Evolutionary conservation across 2,329 filamentous ascomycete species (phyloP).

Genomic region (Hysterium pulicare): DNA sequence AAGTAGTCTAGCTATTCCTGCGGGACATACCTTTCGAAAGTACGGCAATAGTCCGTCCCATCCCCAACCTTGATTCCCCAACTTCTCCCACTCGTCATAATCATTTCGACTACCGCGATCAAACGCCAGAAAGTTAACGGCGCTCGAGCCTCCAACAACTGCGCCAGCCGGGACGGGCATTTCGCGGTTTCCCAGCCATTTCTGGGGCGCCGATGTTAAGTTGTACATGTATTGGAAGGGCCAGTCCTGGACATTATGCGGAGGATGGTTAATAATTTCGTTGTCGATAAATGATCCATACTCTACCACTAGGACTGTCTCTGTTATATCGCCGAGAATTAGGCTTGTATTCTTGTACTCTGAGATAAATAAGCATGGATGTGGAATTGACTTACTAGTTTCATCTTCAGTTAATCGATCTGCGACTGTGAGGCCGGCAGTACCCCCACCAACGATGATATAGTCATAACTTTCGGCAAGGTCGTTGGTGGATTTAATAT

Average conservation of each 20-base stretch:
- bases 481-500: too few relatives aligned
- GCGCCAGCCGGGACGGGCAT: constrained; percentile 14
- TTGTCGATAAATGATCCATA: constrained; percentile 7
- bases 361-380: background rate
- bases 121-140: constrained; percentile 40
- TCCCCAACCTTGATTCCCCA: constrained; percentile 58
- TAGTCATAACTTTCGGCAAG: too few relatives aligned
- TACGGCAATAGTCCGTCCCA: constrained; percentile 44
- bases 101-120: constrained; percentile 34
- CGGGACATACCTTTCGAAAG: too few relatives aligned
- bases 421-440: too few relatives aligned
- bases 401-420: too few relatives aligned
- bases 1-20: too few relatives aligned
- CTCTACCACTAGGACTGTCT: constrained; percentile 7
- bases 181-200: constrained; percentile 9
- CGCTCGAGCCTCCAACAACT: constrained; percentile 35
- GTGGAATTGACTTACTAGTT: too few relatives aligned
- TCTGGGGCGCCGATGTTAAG: background rate
- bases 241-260: background rate
- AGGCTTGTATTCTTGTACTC: too few relatives aligned
- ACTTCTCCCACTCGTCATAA: constrained; percentile 56
- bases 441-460: too few relatives aligned
- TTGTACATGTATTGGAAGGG: background rate
- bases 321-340: too few relatives aligned
- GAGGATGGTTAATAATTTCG: background rate